Evolutionary conservation across 495 filamentous ascomycete species (phyloP), one percentile per base, ranked within the genome.

Genomic region (Penicillium parvum): DNA sequence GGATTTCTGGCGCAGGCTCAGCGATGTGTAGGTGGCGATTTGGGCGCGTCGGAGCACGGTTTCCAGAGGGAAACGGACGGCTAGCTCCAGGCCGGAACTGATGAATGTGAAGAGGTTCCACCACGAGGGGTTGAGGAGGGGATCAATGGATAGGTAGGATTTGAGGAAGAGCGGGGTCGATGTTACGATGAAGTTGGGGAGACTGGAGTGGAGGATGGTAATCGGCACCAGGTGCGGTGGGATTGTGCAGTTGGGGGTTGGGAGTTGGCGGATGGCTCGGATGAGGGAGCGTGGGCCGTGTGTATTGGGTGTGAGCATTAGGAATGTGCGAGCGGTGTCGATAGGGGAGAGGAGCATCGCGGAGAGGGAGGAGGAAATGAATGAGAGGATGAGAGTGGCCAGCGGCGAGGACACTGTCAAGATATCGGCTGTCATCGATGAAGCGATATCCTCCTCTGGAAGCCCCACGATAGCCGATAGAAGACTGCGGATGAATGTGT

Each of bases 31-130:
- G 1, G 86, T 82, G 5, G 78, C 73, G 34, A 90, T 83, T 61
- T 97, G 92, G 0, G 85, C 92, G 38, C 92, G 76, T 10, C 92
- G 81, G 5, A 96, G 76, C 7, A 96, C 86, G 3, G 92, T 96
- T 57, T 98, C 92, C 12, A 97, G 73, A 0, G 92, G 92, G 10
- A 96, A 77, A 46, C 86, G 85, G 43, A 96, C 66, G 45, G 85
- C 86, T 9, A 96, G 73, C 28, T 94, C 94, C n/a, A 79, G 72
- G 1, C 77, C 78, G 11, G 84, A 84, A 32, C 84, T 76, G 45
- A 85, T 64, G 66, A 96, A 96, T 30, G 82, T 82, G 43, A 80
- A 78, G 37, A 95, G 53, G 25, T 81, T 84, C 74, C 89, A 96
- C 21, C 81, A 71, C 18, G 77, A 79, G 0, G 92, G 90, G 5